phyloP scores from a whole-genome alignment of 2,329 filamentous ascomycete genomes.

The Escovopsis sp. region DNA sequence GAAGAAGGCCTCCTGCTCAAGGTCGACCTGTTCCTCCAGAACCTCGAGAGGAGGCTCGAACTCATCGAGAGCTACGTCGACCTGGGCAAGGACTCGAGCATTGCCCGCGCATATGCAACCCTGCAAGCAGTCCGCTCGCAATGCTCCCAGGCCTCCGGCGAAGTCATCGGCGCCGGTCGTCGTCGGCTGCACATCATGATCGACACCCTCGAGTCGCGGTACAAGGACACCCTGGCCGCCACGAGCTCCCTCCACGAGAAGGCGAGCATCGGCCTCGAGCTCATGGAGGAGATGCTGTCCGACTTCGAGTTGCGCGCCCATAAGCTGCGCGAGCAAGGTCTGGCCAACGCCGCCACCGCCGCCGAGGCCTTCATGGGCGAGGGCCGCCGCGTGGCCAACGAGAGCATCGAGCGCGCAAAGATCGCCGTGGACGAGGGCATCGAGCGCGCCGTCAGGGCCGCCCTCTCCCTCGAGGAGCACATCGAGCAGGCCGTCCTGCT shows the following conservation, averaged over 20 bases:
- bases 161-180: conserved; percentile 75
- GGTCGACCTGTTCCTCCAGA: conserved; percentile 68
- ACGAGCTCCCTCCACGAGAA: conserved; percentile 87
- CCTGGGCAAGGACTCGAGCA: conserved; percentile 65
- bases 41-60: conserved; percentile 75
- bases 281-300: conserved; percentile 72
- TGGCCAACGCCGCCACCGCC: conserved; percentile 51
- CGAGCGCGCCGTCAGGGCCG: conserved; percentile 69
- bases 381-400: conserved; percentile 67
- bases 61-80: conserved; percentile 82
- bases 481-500: conserved; percentile 63
- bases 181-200: conserved; percentile 78
- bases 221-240: conserved; percentile 70
- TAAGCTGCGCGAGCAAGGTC: conserved; percentile 62
- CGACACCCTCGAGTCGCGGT: conserved; percentile 77
- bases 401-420: conserved; percentile 57
- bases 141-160: conserved; percentile 81
- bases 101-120: conserved; percentile 73
- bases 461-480: conserved; percentile 68
- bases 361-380: conserved; percentile 62
- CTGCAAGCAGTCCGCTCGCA: conserved; percentile 75
- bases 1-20: conserved; percentile 48
- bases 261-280: conserved; percentile 68
- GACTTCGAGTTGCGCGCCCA: conserved; percentile 76
- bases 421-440: conserved; percentile 70